Base-by-base conservation (phyloP, 306 rosid species). In the Quercus bicolor region DNA sequence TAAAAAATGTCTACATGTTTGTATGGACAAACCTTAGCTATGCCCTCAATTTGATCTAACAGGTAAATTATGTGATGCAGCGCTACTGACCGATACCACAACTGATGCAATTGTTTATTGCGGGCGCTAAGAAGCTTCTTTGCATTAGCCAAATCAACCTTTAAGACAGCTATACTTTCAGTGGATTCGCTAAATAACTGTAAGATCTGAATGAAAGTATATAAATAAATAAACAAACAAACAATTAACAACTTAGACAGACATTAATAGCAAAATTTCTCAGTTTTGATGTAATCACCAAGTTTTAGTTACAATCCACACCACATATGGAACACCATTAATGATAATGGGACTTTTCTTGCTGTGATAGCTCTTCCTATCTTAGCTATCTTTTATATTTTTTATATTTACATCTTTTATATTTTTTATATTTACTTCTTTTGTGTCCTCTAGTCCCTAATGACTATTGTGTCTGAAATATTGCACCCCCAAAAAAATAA, bases 41-140 rank as follows among this genome's bases (percentile, higher is more conserved):
- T 91, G 87, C 93, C 94, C 90, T 96, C 99, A 69, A 96, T 93
- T 91, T 96, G 99, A 91, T 96, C 99, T 87, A 93, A 88, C 66
- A 96, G 87, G 79, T 96, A 87, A 84, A 96, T 96, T 77, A 96
- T 96, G 87, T 96, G 94, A 59, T 97, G 96, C 88, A 96, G 73
- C 10, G 97, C 93, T 75, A 96, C 98, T 3, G 99, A 96, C 45
- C 97, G 98, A 86, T 91, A 93, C 99, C 99, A 96, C 80, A 96
- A 85, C 88, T 96, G 99, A 87, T 96, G 99, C 84, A 96, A 87
- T 76, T 96, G 98, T 80, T 96, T 93, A 84, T 79, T 96, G 87
- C 97, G 99, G 40, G 89, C 93, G 84, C 99, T 96, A 68, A 96
- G 92, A 66, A 83, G 86, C 79, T 75, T 91, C 84, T 93, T 96